A percentile compares a stretch with the other conserved stretches of the same genome.
Evolutionary conservation across 805 yeast species (phyloP).

Genomic region (Zygoascus biomembranicola): DNA sequence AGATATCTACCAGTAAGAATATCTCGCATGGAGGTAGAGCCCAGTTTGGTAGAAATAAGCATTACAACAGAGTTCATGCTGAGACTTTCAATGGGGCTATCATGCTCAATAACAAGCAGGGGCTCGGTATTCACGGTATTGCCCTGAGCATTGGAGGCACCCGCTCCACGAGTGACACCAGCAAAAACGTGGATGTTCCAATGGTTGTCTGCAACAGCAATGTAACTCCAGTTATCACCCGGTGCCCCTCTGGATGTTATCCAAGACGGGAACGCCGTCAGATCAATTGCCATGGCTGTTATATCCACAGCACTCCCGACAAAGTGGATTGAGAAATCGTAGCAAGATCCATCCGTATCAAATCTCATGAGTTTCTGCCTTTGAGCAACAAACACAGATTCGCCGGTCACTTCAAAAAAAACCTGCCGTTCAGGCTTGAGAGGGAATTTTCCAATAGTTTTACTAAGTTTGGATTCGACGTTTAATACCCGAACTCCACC

Average conservation of each 20-base stretch:
- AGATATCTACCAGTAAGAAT: constrained; percentile 22
- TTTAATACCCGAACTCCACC: constrained; percentile 8
- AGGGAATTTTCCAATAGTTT: neutral
- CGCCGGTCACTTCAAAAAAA: constrained; percentile 12
- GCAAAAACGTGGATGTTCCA: constrained; percentile 12
- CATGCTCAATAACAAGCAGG: neutral
- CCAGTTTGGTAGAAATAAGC: constrained; percentile 23
- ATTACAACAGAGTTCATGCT: constrained; percentile 25
- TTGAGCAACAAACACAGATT: constrained; percentile 10
- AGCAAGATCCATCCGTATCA: constrained; percentile 1
- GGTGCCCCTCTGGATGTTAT: constrained; percentile 12
- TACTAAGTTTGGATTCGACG: neutral
- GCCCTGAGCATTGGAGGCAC: constrained; percentile 1
- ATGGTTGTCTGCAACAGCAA: constrained; percentile 16
- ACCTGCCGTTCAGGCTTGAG: neutral
- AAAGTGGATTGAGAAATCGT: neutral
- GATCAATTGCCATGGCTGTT: constrained; percentile 14
- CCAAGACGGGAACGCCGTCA: constrained; percentile 12
- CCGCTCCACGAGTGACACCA: constrained; percentile 6
- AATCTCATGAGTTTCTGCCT: constrained; percentile 7
- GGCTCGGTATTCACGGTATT: neutral
- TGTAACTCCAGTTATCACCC: constrained; percentile 13
- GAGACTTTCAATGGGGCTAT: constrained; percentile 6
- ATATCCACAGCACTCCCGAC: constrained; percentile 4
- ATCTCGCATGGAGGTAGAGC: constrained; percentile 22